phyloP scores from a whole-genome alignment of 202 grass and related monocot genomes.

The Tripidium arundinaceum region DNA sequence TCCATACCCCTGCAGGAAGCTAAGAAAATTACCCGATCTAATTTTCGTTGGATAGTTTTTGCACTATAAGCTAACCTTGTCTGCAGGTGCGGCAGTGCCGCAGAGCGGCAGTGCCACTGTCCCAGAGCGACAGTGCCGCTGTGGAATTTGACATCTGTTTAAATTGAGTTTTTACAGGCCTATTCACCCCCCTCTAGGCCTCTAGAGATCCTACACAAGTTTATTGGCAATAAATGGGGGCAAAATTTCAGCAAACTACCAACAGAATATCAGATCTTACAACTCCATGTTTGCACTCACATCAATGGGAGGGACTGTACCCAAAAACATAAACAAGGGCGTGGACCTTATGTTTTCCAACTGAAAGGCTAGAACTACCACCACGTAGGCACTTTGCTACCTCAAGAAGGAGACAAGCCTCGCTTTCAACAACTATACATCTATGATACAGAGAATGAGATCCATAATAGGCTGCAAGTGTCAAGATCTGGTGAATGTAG shows the following conservation, averaged over 20 bases:
- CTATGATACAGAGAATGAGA: slow-evolving; percentile 33
- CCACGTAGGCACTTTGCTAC: slow-evolving; percentile 18
- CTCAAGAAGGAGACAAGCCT: slow-evolving; percentile 14
- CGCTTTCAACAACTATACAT: slow-evolving; percentile 29
- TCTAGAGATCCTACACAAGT: too few species aligned
- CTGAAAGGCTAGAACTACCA: slow-evolving; percentile 31
- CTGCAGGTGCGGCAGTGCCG: too few species aligned
- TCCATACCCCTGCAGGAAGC: too few species aligned
- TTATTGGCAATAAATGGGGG: slow-evolving; percentile 12
- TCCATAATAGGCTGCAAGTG: slow-evolving; percentile 16
- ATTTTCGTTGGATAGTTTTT: too few species aligned
- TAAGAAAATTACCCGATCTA: too few species aligned
- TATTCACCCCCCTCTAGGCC: too few species aligned
- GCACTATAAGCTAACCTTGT: too few species aligned
- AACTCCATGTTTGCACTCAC: slow-evolving; percentile 42
- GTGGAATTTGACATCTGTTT: too few species aligned
- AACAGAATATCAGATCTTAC: slow-evolving; percentile 20
- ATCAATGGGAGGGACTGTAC: slow-evolving; percentile 27
- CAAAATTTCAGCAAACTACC: neutral
- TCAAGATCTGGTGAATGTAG: slow-evolving; percentile 8
- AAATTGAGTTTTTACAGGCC: too few species aligned
- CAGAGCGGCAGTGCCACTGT: too few species aligned
- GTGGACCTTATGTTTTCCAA: slow-evolving; percentile 36
- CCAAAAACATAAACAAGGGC: slow-evolving; percentile 23
- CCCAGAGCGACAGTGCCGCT: too few species aligned